Percentiles rank a stretch among this genome's conserved stretches.
Conservation (phyloP, 2,329 filamentous ascomycete genomes). For the Cladobotryum mycophilum region DNA sequence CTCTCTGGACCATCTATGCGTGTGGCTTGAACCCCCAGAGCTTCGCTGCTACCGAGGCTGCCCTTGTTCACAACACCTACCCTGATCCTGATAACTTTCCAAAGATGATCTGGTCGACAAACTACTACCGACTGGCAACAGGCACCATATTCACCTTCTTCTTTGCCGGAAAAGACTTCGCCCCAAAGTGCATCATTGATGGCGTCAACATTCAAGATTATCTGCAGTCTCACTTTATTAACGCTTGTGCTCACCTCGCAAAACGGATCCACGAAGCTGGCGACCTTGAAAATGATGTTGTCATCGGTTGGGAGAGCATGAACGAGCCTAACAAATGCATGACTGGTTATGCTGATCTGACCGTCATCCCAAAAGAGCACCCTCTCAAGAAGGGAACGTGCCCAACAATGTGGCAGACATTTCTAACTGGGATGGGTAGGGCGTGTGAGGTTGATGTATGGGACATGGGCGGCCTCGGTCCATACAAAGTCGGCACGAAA, state of each 20-base stretch:
- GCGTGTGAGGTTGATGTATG: constrained; percentile 86
- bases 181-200: constrained; percentile 92
- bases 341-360: constrained; percentile 76
- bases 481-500: constrained; percentile 77
- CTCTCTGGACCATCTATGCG: constrained; percentile 96
- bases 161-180: constrained; percentile 85
- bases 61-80: constrained; percentile 91
- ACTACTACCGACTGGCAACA: constrained; percentile 81
- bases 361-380: constrained; percentile 75
- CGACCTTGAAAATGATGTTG: constrained; percentile 75
- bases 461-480: constrained; percentile 90
- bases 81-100: constrained; percentile 79
- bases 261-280: constrained; percentile 82
- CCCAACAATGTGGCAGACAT: constrained; percentile 89
- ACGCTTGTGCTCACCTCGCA: constrained; percentile 74
- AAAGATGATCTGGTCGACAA: constrained; percentile 99
- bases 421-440: constrained; percentile 83
- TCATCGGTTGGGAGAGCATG: constrained; percentile 93
- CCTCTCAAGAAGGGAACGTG: constrained; percentile 88
- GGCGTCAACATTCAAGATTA: constrained; percentile 96
- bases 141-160: constrained; percentile 93
- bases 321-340: constrained; percentile 93
- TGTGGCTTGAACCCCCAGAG: constrained; percentile 81
- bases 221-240: constrained; percentile 78
- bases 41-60: constrained; percentile 82